phyloP scores from a whole-genome alignment of 257 asterid genomes.

The Handroanthus guayacan region DNA sequence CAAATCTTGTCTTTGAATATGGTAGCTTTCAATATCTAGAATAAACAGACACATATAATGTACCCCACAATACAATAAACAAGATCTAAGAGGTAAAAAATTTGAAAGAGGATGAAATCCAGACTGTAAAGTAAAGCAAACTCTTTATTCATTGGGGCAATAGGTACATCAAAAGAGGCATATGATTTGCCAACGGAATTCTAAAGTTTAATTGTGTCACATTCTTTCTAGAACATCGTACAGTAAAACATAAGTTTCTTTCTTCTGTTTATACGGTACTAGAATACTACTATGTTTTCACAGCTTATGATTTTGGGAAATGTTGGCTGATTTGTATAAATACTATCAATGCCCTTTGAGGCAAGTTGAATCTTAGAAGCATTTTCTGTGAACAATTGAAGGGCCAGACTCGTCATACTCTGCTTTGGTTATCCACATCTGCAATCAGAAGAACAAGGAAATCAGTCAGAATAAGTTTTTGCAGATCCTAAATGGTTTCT shows the following conservation, averaged over 20 bases:
- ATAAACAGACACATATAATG: neutral
- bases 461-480: slow-evolving; percentile 10
- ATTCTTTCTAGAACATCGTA: no score
- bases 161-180: slow-evolving; percentile 8
- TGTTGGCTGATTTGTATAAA: slow-evolving; percentile 26
- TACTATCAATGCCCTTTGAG: slow-evolving; percentile 27
- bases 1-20: neutral
- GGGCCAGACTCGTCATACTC: no score
- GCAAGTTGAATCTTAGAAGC: slow-evolving; percentile 48
- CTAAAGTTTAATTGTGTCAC: neutral
- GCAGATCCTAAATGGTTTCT: no score
- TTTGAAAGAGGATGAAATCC: slow-evolving; percentile 1
- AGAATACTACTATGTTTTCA: no score
- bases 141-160: neutral
- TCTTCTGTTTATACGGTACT: no score
- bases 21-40: neutral
- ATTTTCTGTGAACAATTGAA: slow-evolving; percentile 23
- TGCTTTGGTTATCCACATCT: no score
- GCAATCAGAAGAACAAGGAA: neutral
- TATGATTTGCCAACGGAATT: slow-evolving; percentile 11
- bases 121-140: slow-evolving; percentile 26
- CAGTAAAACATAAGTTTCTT: no score
- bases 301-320: no score
- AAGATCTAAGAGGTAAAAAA: neutral
- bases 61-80: neutral